Base-by-base conservation (phyloP, 208 protist genomes). In the Entamoeba invadens region DNA sequence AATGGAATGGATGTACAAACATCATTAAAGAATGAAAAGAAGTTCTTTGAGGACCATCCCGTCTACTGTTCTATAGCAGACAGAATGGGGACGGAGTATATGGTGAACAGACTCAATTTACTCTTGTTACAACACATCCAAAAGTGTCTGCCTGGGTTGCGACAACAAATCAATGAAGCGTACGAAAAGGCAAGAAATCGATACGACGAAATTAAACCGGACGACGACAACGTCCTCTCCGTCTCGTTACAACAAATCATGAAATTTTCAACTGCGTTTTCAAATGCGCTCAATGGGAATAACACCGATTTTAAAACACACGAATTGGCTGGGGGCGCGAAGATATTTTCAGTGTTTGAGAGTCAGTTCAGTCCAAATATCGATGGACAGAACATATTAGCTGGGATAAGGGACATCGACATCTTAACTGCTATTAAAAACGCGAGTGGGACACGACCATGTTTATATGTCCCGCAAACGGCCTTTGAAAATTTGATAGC, bases 301-400 rank as follows among this genome's bases (percentile, higher is more conserved):
- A 42, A 68, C 14, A 25, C 91, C 3, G 10, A 31, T 72, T 14
- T 91, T 42, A 38, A 45, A 35, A 94, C 47, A 38, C 45, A 47
- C 31, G 94, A 95, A 47, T 46, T 95, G 5, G 14, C 21, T 72
- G 94, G 92, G 31, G 95, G 95, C 92, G 95, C 95, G 25, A 94
- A 94, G 77, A 95, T 95, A 46, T 10, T 21, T n/a, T 95, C 93
- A 45, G 46, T 95, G 18, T 95, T 95, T 72, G 5, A 68, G 1
- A 91, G 46, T 44, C 45, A 93, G 6, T 47, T 95, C 12, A 0
- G 45, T 12, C 45, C 18, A 68, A 91, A 93, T 44, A 46, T 95
- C 42, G 87, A 95, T 0, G 87, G 31, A 25, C 25, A 95, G 0
- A 14, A 12, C 6, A 16, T 46, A 57, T 44, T 35, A 12, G 46